These are phyloP conservation scores for Diutina pseudorugosa DNA, from an alignment of 1,139 yeast genomes.

Conservation along the genomic window DNA sequence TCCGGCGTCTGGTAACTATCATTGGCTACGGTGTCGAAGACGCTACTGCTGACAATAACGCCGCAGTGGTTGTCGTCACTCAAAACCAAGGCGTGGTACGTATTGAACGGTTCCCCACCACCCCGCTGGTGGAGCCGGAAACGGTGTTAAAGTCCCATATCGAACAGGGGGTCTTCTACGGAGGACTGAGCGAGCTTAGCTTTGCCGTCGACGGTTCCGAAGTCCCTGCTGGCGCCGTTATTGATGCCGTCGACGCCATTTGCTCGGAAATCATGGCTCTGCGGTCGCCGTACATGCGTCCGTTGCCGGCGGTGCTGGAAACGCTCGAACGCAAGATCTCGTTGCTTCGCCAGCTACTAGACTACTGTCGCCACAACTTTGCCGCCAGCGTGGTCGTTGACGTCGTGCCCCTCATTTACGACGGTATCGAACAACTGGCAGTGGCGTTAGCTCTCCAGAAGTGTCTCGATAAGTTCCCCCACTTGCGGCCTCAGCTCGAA, in stretches of 20 bases:
- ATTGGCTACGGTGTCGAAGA: slow-evolving; percentile 51
- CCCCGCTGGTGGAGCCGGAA: slow-evolving; percentile 15
- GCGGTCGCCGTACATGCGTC: slow-evolving; percentile 8
- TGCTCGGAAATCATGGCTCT: slow-evolving; percentile 45
- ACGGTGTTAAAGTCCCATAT: slow-evolving; percentile 54
- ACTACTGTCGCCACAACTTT: slow-evolving; percentile 38
- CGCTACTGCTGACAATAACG: slow-evolving; percentile 15
- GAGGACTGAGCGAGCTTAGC: slow-evolving; percentile 34
- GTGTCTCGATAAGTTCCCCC: background rate
- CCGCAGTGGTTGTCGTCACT: slow-evolving; percentile 40
- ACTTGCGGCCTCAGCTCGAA: background rate
- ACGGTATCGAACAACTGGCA: slow-evolving; percentile 43
- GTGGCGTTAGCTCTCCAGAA: slow-evolving; percentile 23
- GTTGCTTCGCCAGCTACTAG: slow-evolving; percentile 24
- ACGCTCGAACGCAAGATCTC: slow-evolving; percentile 9
- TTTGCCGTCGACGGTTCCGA: slow-evolving; percentile 34
- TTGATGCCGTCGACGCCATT: slow-evolving; percentile 15
- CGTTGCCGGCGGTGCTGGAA: slow-evolving; percentile 8
- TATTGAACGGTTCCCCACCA: slow-evolving; percentile 36
- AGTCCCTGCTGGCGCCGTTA: slow-evolving; percentile 20
- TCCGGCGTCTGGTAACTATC: slow-evolving; percentile 40
- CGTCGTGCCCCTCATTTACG: slow-evolving; percentile 24
- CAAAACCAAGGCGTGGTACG: slow-evolving; percentile 51
- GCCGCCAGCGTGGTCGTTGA: slow-evolving; percentile 8
- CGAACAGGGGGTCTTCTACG: slow-evolving; percentile 69